Evolutionary conservation across 495 filamentous ascomycete genomes (phyloP), one percentile per base, ranked within the genome.

Genomic region (Penicillium nucicola): DNA sequence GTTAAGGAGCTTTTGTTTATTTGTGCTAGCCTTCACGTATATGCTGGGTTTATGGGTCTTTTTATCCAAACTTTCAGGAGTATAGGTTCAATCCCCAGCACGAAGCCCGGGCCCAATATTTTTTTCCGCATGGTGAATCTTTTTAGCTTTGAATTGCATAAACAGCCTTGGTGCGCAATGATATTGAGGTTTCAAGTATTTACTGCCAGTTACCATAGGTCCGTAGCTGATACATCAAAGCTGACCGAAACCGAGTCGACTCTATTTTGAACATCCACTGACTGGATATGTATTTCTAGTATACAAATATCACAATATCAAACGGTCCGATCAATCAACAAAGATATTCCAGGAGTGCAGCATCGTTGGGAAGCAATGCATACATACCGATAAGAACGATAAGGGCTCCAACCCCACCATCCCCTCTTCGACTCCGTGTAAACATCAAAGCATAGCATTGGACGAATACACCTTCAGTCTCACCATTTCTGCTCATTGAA

Each of bases 121-220:
- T 46, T 41, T 35, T 37, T 18, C 40, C n/a, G 48, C 54, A 22
- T 53, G 54, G 35, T 65, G 61, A 51, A 61, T 63, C 53, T 45
- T 58, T 20, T 41, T 18, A 44, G 46, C 47, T 50, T 35, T 56
- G 39, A 43, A 55, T 50, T n/a, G 35, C 53, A 64, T 68, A 65
- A 57, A 64, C 59, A 60, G 56, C 50, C 55, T 50, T 20, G 18
- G 41, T 61, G 38, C 49, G 50, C 52, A 63, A 49, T 39, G 25
- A 55, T 47, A 63, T 65, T 8, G 25, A 28, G 5, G 25, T 28
- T 6, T 28, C 10, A 28, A 28, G 7, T 28, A 5, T 28, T 9
- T 9, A 9, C 2, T 28, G 7, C 1, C 5, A 9, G 25, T 28
- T 9, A 6, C 7, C 7, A 8, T 28, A 28, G 25, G 0, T 2